Percentiles rank a stretch among this genome's conserved stretches.
These are phyloP conservation scores for Endocarpon pusillum DNA, from an alignment of 495 filamentous ascomycete species.

Conservation along the genomic window DNA sequence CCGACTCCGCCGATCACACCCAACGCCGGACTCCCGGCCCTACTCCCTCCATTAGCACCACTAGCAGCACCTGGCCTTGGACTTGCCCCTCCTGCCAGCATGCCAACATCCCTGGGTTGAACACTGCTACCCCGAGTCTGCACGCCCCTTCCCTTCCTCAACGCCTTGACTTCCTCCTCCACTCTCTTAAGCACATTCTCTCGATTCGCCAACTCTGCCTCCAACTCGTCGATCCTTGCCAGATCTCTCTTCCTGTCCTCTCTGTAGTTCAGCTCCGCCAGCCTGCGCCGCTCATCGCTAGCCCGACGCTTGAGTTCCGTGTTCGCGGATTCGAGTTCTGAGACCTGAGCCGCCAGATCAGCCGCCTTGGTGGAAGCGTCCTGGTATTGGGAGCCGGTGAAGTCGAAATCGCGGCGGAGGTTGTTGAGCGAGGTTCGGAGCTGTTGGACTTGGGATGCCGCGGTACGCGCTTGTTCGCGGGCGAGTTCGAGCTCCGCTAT, in stretches of 20 bases:
- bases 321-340: constrained; percentile 28
- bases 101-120: no score
- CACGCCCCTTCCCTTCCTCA: constrained; percentile 25
- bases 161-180: constrained; percentile 43
- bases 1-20: constrained; percentile 6
- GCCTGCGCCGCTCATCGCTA: constrained; percentile 27
- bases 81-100: not conserved
- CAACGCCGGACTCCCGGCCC: constrained; percentile 10
- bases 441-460: constrained; percentile 33
- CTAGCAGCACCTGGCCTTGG: constrained; percentile 4
- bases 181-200: constrained; percentile 37
- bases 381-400: constrained; percentile 45
- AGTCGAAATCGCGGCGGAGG: constrained; percentile 34
- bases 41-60: constrained; percentile 2
- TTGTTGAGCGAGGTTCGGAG: constrained; percentile 10
- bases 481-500: constrained; percentile 29
- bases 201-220: constrained; percentile 19
- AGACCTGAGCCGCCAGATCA: constrained; percentile 32
- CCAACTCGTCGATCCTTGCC: constrained; percentile 31
- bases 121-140: constrained; percentile 10
- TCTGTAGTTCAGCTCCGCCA: constrained; percentile 34
- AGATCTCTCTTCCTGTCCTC: constrained; percentile 21
- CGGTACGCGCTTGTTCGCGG: constrained; percentile 28
- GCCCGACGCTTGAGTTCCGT: constrained; percentile 32
- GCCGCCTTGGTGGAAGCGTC: constrained; percentile 36